phyloP scores from a whole-genome alignment of 1,284 basidiomycete species.

The Apiotrichum brassicae region DNA sequence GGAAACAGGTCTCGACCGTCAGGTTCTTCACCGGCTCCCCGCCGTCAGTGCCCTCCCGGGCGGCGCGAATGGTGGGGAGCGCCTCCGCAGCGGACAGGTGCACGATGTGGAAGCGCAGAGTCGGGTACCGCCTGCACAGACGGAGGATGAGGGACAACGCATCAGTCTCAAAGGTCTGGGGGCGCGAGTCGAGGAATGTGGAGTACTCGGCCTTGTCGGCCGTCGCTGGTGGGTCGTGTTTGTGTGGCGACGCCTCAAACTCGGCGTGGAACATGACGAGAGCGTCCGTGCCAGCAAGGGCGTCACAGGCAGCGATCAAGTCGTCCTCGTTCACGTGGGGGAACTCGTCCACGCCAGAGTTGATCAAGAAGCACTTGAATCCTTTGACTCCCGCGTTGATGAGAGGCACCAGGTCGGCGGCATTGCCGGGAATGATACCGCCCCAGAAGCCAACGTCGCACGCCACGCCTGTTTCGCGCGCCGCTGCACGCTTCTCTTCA shows the following conservation, averaged over 20 bases:
- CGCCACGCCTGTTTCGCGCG: constrained; percentile 50
- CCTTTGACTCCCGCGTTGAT: constrained; percentile 75
- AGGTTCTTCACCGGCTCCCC: constrained; percentile 49
- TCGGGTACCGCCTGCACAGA: constrained; percentile 58
- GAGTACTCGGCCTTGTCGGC: constrained; percentile 52
- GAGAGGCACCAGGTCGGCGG: constrained; percentile 52
- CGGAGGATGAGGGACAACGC: constrained; percentile 69
- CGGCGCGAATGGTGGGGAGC: constrained; percentile 65
- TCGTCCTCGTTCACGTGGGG: constrained; percentile 72
- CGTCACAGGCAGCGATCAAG: constrained; percentile 61
- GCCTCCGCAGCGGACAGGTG: constrained; percentile 80
- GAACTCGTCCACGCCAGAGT: constrained; percentile 94
- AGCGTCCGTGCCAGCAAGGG: constrained; percentile 56
- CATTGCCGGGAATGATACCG: constrained; percentile 82
- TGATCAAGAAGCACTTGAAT: constrained; percentile 92
- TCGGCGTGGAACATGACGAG: constrained; percentile 88
- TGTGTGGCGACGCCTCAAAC: constrained; percentile 52
- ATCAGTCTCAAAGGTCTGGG: constrained; percentile 64
- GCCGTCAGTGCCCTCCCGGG: constrained; percentile 54
- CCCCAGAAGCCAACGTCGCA: constrained; percentile 92
- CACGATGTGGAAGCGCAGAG: constrained; percentile 80
- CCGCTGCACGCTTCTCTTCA: constrained; percentile 61
- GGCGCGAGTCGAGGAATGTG: constrained; percentile 78
- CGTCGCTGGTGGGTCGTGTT: constrained; percentile 9
- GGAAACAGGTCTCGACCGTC: constrained; percentile 90